phyloP scores from a whole-genome alignment of 2,329 filamentous ascomycete genomes.

The Colletotrichum sp. region DNA sequence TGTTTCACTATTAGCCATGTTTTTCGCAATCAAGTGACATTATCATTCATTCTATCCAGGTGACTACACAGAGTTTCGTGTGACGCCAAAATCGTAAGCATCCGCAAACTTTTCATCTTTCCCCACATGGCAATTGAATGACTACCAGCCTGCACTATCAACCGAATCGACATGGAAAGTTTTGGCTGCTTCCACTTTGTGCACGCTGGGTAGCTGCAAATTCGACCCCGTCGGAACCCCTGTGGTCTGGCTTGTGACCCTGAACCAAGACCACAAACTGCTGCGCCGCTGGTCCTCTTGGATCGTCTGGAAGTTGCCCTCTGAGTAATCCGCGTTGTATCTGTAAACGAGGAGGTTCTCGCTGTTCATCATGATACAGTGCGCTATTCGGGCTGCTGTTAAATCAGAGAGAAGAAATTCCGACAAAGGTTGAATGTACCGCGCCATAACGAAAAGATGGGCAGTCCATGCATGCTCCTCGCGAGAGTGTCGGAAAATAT shows the following conservation, averaged over 20 bases:
- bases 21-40: not conserved
- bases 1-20: not conserved
- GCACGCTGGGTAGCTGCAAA: not conserved
- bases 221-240: not conserved
- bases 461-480: not conserved
- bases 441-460: not conserved
- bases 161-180: not conserved
- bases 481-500: not conserved
- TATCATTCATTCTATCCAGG: not conserved
- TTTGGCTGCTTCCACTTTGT: not conserved
- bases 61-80: not conserved
- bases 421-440: not conserved
- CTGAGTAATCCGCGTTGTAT: not conserved
- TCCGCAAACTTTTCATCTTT: not conserved
- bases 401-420: not conserved
- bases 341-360: not conserved
- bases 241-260: not conserved
- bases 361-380: not conserved
- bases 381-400: not conserved
- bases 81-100: not conserved
- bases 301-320: not conserved
- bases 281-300: not conserved
- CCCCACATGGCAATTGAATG: not conserved
- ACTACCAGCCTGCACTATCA: not conserved
- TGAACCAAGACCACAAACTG: not conserved